Evolutionary conservation across 2,329 filamentous ascomycete genomes (phyloP).

Genomic region (Thermomyces lanuginosus): DNA sequence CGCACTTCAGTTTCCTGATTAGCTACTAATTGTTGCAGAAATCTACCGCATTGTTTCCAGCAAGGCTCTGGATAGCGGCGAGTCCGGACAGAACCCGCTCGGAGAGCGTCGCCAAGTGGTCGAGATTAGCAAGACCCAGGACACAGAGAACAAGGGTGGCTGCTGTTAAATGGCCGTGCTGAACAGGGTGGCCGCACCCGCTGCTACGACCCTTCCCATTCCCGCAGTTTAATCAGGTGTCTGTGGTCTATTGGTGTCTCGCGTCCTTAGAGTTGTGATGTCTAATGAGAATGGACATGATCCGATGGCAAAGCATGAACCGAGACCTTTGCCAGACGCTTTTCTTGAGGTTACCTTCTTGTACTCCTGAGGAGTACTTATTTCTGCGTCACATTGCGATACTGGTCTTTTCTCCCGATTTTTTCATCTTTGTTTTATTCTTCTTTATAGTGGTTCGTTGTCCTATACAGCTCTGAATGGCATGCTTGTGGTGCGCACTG

Average conservation of each 20-base stretch:
- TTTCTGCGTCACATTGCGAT: no score
- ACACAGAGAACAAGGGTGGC: constrained; percentile 53
- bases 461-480: neutral
- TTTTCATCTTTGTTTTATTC: constrained; percentile 1
- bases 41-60: constrained; percentile 98
- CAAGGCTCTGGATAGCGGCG: constrained; percentile 87
- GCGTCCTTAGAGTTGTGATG: constrained; percentile 2
- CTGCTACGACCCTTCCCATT: constrained; percentile 16
- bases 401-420: no score
- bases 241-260: constrained; percentile 21
- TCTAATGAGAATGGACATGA: no score
- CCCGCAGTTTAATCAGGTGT: constrained; percentile 22
- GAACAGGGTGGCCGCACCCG: constrained; percentile 3
- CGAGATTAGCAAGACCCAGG: constrained; percentile 70
- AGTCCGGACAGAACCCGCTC: constrained; percentile 63
- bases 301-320: no score
- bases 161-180: constrained; percentile 29
- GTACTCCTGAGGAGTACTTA: no score
- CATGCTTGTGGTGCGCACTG: neutral
- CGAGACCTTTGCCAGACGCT: no score
- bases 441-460: neutral
- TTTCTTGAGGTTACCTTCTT: no score
- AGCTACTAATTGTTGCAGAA: constrained; percentile 39
- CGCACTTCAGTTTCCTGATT: constrained; percentile 6
- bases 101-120: constrained; percentile 63